Percentiles rank a stretch among this genome's conserved stretches.
These are phyloP conservation scores for Lentinula aciculospora DNA, from an alignment of 768 basidiomycete genomes.

Conservation along the genomic window DNA sequence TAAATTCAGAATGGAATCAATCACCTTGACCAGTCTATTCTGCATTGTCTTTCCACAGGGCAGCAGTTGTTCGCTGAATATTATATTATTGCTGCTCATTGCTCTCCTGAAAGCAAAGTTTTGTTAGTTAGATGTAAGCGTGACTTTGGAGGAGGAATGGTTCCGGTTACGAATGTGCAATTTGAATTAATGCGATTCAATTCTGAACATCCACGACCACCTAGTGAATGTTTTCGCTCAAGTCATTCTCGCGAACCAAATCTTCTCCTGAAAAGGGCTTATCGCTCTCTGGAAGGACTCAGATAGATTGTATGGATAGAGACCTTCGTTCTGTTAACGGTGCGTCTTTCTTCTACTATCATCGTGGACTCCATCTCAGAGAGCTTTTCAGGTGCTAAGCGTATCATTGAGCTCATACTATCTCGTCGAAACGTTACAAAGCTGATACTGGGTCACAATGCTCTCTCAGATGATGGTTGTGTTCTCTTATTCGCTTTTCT, in stretches of 20 bases:
- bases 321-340: slow-evolving; percentile 21
- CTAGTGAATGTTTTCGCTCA: not conserved
- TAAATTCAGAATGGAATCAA: not conserved
- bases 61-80: slow-evolving; percentile 13
- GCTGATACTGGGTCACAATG: slow-evolving; percentile 50
- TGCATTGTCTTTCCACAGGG: slow-evolving; percentile 35
- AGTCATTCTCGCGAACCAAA: not conserved
- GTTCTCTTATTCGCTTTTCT: slow-evolving; percentile 49
- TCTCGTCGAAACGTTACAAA: slow-evolving; percentile 43
- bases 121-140: too few species aligned
- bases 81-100: not conserved
- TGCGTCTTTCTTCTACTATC: slow-evolving; percentile 1
- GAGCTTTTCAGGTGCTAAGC: slow-evolving; percentile 40
- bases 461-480: slow-evolving; percentile 54
- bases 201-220: not conserved
- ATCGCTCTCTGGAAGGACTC: slow-evolving; percentile 4
- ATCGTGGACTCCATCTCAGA: not conserved
- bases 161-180: not conserved
- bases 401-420: slow-evolving; percentile 41
- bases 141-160: too few species aligned
- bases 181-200: not conserved
- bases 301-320: slow-evolving; percentile 23
- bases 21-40: slow-evolving; percentile 54
- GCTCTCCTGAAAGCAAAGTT: not conserved
- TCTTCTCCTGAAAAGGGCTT: not conserved